Evolutionary conservation across 257 asterid species (phyloP), one percentile per base, ranked within the genome.

Genomic region (Hygrophila difformis): DNA sequence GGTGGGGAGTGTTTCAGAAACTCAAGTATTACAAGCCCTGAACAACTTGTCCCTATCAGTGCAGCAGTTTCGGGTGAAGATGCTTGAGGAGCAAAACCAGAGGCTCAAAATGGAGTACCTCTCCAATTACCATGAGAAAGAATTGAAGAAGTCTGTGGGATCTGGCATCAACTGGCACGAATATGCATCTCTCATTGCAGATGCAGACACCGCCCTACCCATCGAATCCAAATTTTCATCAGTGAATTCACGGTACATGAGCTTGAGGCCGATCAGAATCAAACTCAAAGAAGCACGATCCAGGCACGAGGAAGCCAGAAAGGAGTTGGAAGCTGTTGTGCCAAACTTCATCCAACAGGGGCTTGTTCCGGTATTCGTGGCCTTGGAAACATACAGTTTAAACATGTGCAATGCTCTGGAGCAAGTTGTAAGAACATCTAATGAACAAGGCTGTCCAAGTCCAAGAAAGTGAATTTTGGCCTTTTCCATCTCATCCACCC

Each of bases 101-200:
- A 45, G 55, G 29, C 11, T 20, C 20, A 46, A 18, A 39, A n/a
- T 46, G 12, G 40, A 17, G 28, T 16, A 49, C 39, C 18, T 40
- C 13, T 18, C 51, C n/a, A 40, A 28, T 13, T 42, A 42, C 35
- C 51, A 57, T 18, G 63, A 57, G 44, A 28, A 48, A 12, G 48
- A 40, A 40, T 24, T 39, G 33, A 42, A 35, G 38, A 49, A 34
- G 41, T 48, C 39, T 44, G 12, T 8, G 39, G 51, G 41, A 24
- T 29, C 24, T 49, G 51, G 51, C 12, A 13, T 58, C 33, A 47
- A 48, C n/a, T 39, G 16, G 42, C 51, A 28, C 4, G 24, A 18
- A 7, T 17, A n/a, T 48, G 54, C 38, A 15, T 47, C 49, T 17
- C 17, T 47, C 12, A 15, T 55, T 15, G 7, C 2, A 10, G 55